A percentile compares a stretch with the other conserved stretches of the same genome.
Evolutionary conservation across 805 yeast species (phyloP).

Genomic region (Brettanomyces sp.): DNA sequence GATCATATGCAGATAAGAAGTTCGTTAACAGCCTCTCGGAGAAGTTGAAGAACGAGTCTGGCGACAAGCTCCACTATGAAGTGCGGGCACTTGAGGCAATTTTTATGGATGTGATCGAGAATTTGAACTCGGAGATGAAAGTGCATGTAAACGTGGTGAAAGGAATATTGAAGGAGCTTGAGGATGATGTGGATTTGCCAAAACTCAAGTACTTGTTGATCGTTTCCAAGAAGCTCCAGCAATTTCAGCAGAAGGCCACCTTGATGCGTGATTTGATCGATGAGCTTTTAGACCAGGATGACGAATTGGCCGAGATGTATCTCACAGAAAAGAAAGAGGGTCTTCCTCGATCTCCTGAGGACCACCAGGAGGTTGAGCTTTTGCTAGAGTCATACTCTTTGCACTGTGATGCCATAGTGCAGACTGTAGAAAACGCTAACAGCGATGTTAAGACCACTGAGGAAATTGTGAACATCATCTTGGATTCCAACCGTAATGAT

Average conservation of each 20-base stretch:
- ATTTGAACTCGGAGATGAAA: slow-evolving; percentile 78
- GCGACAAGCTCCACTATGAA: slow-evolving; percentile 63
- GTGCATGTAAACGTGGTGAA: slow-evolving; percentile 70
- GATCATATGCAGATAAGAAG: slow-evolving; percentile 35
- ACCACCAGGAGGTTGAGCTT: slow-evolving; percentile 85
- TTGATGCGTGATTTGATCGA: slow-evolving; percentile 78
- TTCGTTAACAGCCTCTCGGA: slow-evolving; percentile 34
- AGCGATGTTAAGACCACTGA: slow-evolving; percentile 89
- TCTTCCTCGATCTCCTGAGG: slow-evolving; percentile 39
- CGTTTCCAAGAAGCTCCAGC: slow-evolving; percentile 76
- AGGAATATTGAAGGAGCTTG: slow-evolving; percentile 68
- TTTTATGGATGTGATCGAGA: slow-evolving; percentile 67
- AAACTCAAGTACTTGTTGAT: slow-evolving; percentile 70
- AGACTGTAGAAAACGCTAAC: slow-evolving; percentile 66
- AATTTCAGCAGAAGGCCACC: slow-evolving; percentile 75
- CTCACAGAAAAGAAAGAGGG: slow-evolving; percentile 51
- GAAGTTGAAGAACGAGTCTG: slow-evolving; percentile 27
- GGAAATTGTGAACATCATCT: slow-evolving; percentile 84
- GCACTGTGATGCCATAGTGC: slow-evolving; percentile 90
- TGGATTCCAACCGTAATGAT: slow-evolving; percentile 91
- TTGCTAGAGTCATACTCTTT: slow-evolving; percentile 83
- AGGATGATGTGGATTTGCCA: slow-evolving; percentile 70
- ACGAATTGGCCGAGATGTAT: slow-evolving; percentile 73
- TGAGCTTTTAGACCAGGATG: slow-evolving; percentile 81
- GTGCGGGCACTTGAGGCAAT: slow-evolving; percentile 85